Base-by-base conservation (phyloP, 176 grass and related monocot genomes). In the Oropetium thomaeum region DNA sequence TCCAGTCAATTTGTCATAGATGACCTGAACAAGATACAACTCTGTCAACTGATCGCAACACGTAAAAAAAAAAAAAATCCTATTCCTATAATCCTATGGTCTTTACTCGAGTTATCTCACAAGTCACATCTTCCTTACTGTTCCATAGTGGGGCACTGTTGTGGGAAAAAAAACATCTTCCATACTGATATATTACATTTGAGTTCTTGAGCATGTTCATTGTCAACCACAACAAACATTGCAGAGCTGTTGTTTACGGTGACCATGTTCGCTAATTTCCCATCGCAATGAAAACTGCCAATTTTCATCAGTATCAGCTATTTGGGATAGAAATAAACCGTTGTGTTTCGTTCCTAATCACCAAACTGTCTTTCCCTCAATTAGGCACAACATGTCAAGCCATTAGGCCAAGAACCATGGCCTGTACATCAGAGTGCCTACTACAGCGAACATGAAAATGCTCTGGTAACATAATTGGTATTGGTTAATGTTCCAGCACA, bases 1-100 rank as follows among this genome's bases (percentile, higher is more conserved):
- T 86, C 95, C 91, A 4, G 95, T 89, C 74, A 89, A n/a, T 85
- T 93, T 97, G 58, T 97, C 95, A 88, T 93, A 97, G 77, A 97
- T 92, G 41, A 97, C 90, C 90, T 97, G 75, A 73, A 41, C 17
- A 62, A 55, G 2, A 57, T 27, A 20, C 8, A 43, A 79, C 49
- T 11, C 14, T 8, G 14, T 38, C 8, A 81, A 37, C 22, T 48
- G 13, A 19, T 4, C 20, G 0, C 23, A 61, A 26, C 63, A n/a
- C 30, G 37, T 10, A 1, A 23, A 64, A 0, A 12, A 8, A 39
- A 65, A 38, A n/a, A n/a, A n/a, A n/a, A n/a, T n/a, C n/a, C n/a
- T n/a, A n/a, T 38, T 7, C 34, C 34, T 65, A 20, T 63, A 38
- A 4, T 10, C 17, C 13, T 32, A 28, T 14, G 1, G 0, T 12